A percentile compares a stretch with the other conserved stretches of the same genome.
Evolutionary conservation across 1,139 yeast species (phyloP).

Genomic region (Diutina neorugosa): DNA sequence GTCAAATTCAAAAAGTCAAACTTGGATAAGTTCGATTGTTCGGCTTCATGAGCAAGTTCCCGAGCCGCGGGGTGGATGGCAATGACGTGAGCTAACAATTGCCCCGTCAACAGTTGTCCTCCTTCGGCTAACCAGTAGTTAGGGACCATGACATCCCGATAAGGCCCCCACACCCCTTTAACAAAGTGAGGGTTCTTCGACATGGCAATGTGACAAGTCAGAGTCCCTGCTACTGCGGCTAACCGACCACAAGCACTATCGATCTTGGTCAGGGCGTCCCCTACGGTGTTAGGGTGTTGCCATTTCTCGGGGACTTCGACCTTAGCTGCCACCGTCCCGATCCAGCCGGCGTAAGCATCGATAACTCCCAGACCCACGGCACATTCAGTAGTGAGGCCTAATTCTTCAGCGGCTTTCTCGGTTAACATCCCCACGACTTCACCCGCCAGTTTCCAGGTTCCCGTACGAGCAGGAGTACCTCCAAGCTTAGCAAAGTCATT

Average conservation of each 20-base stretch:
- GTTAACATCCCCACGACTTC: constrained; percentile 69
- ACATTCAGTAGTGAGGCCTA: constrained; percentile 72
- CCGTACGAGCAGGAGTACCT: constrained; percentile 66
- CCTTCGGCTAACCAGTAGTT: constrained; percentile 98
- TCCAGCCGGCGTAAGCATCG: constrained; percentile 98
- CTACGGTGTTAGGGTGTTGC: constrained; percentile 20
- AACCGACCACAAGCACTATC: constrained; percentile 67
- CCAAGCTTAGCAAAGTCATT: constrained; percentile 74
- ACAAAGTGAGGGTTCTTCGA: constrained; percentile 81
- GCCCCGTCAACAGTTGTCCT: constrained; percentile 96
- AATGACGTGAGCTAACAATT: constrained; percentile 80
- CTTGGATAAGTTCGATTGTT: constrained; percentile 54
- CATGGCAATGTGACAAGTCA: constrained; percentile 90
- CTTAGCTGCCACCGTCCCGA: constrained; percentile 92
- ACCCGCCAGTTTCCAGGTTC: constrained; percentile 75
- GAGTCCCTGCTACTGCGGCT: constrained; percentile 97
- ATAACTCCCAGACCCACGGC: constrained; percentile 92
- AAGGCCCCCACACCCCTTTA: constrained; percentile 98
- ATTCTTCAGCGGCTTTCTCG: constrained; percentile 58
- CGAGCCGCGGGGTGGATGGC: constrained; percentile 81
- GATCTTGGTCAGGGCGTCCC: constrained; percentile 12
- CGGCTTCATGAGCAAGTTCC: constrained; percentile 52
- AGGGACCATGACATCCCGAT: constrained; percentile 80
- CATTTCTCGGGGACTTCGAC: constrained; percentile 40
- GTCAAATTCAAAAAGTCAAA: constrained; percentile 74